Conservation (phyloP, 805 yeast genomes). For the Nakazawaea pomicola region DNA sequence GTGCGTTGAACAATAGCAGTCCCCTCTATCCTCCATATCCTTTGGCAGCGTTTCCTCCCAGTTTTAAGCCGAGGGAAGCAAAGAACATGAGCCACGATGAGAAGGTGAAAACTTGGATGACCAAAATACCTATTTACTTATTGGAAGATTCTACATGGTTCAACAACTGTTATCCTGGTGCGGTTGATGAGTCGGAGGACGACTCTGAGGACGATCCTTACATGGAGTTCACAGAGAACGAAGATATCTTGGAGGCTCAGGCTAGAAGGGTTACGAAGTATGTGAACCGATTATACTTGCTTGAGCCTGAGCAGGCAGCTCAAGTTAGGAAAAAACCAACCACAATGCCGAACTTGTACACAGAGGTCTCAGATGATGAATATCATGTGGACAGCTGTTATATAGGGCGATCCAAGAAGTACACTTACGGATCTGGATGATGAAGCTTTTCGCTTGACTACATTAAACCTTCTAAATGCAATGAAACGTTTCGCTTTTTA, state of each 20-base stretch:
- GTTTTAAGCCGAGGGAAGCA: conserved; percentile 58
- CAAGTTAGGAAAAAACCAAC: neutral
- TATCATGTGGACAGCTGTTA: too few species aligned
- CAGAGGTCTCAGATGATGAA: neutral
- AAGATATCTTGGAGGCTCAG: conserved; percentile 49
- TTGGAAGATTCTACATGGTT: conserved; percentile 24
- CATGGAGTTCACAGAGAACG: conserved; percentile 30
- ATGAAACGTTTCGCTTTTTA: too few species aligned
- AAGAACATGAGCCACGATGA: conserved; percentile 62
- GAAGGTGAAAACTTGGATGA: conserved; percentile 63
- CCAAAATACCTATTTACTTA: conserved; percentile 45
- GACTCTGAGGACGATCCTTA: conserved; percentile 17
- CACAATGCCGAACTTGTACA: neutral
- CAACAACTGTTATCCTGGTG: conserved; percentile 48
- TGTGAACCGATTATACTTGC: conserved; percentile 33
- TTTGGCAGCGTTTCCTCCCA: conserved; percentile 31
- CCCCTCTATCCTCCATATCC: neutral
- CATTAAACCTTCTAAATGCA: too few species aligned
- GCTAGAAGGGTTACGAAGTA: conserved; percentile 45
- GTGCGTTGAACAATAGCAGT: too few species aligned
- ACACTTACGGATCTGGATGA: too few species aligned
- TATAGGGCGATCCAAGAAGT: too few species aligned
- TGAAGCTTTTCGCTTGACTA: too few species aligned
- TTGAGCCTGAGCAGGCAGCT: conserved; percentile 13
- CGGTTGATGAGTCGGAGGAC: conserved; percentile 31